Conservation (phyloP, 2,329 filamentous ascomycete species). For the Epichloe elymi region DNA sequence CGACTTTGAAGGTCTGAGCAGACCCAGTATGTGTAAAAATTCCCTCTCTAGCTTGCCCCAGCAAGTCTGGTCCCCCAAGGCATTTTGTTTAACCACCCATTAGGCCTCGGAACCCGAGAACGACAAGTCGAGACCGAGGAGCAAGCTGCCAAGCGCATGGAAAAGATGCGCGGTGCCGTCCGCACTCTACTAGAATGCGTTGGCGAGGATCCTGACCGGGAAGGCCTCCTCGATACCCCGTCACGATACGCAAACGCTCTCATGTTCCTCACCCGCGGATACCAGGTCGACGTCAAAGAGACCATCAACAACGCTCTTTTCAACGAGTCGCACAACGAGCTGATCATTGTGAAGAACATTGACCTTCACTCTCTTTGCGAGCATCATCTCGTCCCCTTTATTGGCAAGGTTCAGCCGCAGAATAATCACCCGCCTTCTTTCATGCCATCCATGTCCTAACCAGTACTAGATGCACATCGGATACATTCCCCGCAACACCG, state of each 20-base stretch:
- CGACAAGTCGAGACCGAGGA: slow-evolving; percentile 41
- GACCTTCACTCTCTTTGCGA: slow-evolving; percentile 92
- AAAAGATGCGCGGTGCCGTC: slow-evolving; percentile 48
- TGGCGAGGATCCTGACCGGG: slow-evolving; percentile 53
- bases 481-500: slow-evolving; percentile 83
- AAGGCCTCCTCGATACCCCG: slow-evolving; percentile 55
- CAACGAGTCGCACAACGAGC: slow-evolving; percentile 90
- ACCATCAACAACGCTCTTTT: slow-evolving; percentile 92
- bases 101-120: slow-evolving; percentile 51
- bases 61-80: no score
- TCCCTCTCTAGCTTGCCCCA: no score
- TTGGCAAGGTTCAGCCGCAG: slow-evolving; percentile 61
- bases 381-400: slow-evolving; percentile 94
- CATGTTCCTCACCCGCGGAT: slow-evolving; percentile 92
- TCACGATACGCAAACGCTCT: slow-evolving; percentile 89
- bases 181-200: slow-evolving; percentile 55
- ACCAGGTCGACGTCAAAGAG: slow-evolving; percentile 84
- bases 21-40: slow-evolving; percentile 32
- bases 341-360: slow-evolving; percentile 97
- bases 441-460: neutral
- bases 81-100: no score
- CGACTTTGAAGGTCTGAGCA: slow-evolving; percentile 48
- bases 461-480: slow-evolving; percentile 85
- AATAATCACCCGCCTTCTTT: no score
- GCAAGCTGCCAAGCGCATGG: slow-evolving; percentile 34